Conservation (phyloP, 2,329 filamentous ascomycete species). For the Cytospora mali region DNA sequence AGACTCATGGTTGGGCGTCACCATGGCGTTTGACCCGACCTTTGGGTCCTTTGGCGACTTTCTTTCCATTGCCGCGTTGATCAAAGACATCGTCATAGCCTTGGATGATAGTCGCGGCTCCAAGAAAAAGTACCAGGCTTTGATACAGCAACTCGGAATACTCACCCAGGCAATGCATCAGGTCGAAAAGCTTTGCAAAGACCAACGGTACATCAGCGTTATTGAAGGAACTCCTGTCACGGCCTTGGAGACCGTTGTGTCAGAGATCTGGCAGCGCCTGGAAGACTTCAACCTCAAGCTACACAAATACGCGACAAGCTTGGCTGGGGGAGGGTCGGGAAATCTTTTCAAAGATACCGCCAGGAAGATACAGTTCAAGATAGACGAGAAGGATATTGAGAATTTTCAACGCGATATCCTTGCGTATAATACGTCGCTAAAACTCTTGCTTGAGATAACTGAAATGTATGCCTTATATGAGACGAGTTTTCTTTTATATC, state of each 20-base stretch:
- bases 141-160: not conserved
- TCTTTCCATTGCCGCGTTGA: not conserved
- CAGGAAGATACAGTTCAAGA: not conserved
- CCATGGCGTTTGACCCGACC: not conserved
- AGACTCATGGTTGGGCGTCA: not conserved
- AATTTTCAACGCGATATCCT: slow-evolving; percentile 1
- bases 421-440: not conserved
- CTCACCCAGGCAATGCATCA: not conserved
- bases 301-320: not conserved
- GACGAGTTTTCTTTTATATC: not conserved
- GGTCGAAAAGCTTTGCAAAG: not conserved
- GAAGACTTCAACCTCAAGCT: slow-evolving; percentile 1
- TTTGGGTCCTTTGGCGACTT: slow-evolving; percentile 7
- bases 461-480: not conserved
- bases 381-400: slow-evolving; percentile 2
- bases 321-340: slow-evolving; percentile 3
- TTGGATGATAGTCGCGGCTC: slow-evolving; percentile 4
- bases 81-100: not conserved
- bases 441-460: not conserved
- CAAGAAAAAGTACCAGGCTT: slow-evolving; percentile 1
- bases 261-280: not conserved
- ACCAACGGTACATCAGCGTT: not conserved
- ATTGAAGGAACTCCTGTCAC: not conserved
- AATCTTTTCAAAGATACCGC: not conserved
- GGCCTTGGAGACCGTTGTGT: not conserved